A percentile compares a stretch with the other conserved stretches of the same genome.
Conservation (phyloP, 2,329 filamentous ascomycete species). For the Colletotrichum siamense region DNA sequence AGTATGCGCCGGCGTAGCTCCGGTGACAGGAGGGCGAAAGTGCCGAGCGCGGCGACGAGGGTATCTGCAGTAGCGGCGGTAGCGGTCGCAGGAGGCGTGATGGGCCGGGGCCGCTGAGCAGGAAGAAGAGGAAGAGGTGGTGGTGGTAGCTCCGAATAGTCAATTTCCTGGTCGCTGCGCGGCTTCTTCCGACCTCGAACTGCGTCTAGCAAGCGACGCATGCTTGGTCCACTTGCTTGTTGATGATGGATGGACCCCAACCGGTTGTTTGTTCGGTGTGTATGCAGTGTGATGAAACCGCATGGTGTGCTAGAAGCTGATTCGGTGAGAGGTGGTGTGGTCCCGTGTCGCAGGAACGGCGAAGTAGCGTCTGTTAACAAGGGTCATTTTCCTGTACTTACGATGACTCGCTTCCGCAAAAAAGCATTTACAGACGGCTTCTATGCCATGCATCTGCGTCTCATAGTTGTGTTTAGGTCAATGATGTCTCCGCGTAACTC, state of each 20-base stretch:
- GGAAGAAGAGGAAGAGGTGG: neutral
- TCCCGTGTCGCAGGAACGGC: neutral
- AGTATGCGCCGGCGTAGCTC: conserved; percentile 38
- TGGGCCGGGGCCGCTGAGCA: neutral
- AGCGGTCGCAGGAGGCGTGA: neutral
- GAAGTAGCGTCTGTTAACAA: neutral
- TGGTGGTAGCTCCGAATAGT: neutral
- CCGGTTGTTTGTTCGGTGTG: neutral
- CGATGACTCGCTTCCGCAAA: neutral
- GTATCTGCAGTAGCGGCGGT: neutral
- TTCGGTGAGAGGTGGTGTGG: neutral
- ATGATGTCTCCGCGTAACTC: neutral
- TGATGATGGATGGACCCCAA: conserved; percentile 11
- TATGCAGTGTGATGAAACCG: neutral
- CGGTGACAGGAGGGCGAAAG: conserved; percentile 29
- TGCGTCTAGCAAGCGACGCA: neutral
- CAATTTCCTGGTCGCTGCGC: neutral
- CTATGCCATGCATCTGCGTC: neutral
- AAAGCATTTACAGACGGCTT: neutral
- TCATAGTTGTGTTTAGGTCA: neutral
- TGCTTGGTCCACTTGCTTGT: neutral
- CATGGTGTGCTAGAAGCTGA: neutral
- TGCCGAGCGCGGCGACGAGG: neutral
- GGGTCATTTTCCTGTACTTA: neutral
- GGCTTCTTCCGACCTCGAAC: neutral